phyloP scores from a whole-genome alignment of 352 stramenopile species.

The Globisporangium heterothallicum region DNA sequence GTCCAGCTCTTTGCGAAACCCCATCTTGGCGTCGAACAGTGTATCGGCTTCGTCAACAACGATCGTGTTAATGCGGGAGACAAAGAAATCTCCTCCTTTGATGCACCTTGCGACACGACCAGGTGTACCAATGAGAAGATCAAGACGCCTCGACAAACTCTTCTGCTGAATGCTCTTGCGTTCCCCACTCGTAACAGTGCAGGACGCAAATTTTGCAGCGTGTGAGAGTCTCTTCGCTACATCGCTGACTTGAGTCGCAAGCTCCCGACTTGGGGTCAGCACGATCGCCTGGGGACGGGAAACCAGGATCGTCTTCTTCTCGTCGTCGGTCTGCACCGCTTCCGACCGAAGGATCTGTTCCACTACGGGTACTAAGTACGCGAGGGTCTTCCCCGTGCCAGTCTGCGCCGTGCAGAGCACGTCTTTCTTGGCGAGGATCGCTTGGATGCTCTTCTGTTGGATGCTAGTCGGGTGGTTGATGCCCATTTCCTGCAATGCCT shows the following conservation, averaged over 20 bases:
- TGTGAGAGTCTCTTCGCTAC: conserved; percentile 68
- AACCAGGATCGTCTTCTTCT: conserved; percentile 17
- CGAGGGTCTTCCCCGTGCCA: conserved; percentile 63
- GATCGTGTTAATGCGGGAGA: conserved; percentile 67
- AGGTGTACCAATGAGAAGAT: conserved; percentile 74
- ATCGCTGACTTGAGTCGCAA: conserved; percentile 57
- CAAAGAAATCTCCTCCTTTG: conserved; percentile 58
- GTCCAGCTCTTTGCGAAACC: conserved; percentile 71
- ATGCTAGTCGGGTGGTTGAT: conserved; percentile 44
- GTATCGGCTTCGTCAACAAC: conserved; percentile 80
- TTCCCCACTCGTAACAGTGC: conserved; percentile 57
- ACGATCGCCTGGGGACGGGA: conserved; percentile 47
- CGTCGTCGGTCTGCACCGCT: conserved; percentile 13
- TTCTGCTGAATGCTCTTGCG: conserved; percentile 63
- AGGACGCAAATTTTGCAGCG: conserved; percentile 61
- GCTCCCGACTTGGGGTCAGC: conserved; percentile 60
- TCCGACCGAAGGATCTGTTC: conserved; percentile 49
- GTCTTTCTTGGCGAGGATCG: conserved; percentile 34
- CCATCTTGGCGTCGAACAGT: conserved; percentile 79
- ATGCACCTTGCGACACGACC: conserved; percentile 71
- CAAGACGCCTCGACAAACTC: conserved; percentile 39
- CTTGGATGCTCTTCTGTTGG: conserved; percentile 45
- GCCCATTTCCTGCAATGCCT: conserved; percentile 43
- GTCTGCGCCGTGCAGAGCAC: conserved; percentile 57
- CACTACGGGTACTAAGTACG: conserved; percentile 52